A percentile compares a stretch with the other conserved stretches of the same genome.
These are phyloP conservation scores for Xylaria nigripes DNA, from an alignment of 495 filamentous ascomycete species.

Conservation along the genomic window DNA sequence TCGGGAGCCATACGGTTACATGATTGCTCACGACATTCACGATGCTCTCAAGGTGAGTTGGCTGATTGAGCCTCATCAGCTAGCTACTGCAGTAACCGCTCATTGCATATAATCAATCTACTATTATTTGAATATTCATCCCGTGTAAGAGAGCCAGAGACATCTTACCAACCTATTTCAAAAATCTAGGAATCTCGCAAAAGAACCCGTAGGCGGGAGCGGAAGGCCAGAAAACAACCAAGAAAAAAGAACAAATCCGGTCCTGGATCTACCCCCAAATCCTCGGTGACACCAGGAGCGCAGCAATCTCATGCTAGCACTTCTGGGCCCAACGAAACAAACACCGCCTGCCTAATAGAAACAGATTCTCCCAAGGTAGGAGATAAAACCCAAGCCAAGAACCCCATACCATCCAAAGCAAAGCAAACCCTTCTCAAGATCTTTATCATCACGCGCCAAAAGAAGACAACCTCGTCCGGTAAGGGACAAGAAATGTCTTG, in stretches of 20 bases:
- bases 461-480: not conserved
- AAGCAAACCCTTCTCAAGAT: not conserved
- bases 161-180: not conserved
- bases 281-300: not conserved
- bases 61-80: not conserved
- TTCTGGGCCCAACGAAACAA: not conserved
- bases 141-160: not conserved
- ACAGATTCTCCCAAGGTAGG: not conserved
- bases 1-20: constrained; percentile 13
- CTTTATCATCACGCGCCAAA: not conserved
- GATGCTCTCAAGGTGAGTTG: constrained; percentile 19
- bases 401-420: not conserved
- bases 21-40: constrained; percentile 20
- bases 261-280: not conserved
- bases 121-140: not conserved
- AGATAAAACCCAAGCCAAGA: not conserved
- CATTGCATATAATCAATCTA: not conserved
- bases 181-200: not conserved
- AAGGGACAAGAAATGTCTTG: not conserved
- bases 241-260: not conserved
- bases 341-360: no score
- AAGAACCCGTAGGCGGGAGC: not conserved
- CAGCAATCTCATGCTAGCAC: not conserved
- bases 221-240: not conserved
- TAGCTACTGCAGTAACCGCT: not conserved